Evolutionary conservation across 352 stramenopile genomes (phyloP).

Genomic region (Aphanomyces stellatus): DNA sequence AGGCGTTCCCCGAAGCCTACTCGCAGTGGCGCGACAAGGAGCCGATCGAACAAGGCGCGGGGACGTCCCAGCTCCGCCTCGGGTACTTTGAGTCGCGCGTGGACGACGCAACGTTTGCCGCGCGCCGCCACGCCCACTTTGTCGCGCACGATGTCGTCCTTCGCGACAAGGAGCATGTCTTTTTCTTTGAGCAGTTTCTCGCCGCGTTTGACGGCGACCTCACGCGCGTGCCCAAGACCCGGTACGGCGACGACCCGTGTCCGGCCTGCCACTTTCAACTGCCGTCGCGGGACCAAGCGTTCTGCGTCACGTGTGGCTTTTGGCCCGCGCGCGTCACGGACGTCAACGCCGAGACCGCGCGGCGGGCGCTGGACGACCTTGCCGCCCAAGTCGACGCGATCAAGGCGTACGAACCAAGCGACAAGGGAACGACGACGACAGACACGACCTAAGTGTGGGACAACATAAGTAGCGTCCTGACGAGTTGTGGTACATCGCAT

Average conservation of each 20-base stretch:
- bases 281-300: slow-evolving; percentile 38
- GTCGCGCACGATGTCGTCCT: slow-evolving; percentile 40
- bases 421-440: no score
- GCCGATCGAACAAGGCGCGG: slow-evolving; percentile 78
- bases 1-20: slow-evolving; percentile 75
- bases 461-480: no score
- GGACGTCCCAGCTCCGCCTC: slow-evolving; percentile 55
- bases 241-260: slow-evolving; percentile 25
- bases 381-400: background rate
- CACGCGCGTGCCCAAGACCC: slow-evolving; percentile 28
- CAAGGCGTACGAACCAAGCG: no score
- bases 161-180: slow-evolving; percentile 57
- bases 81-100: slow-evolving; percentile 51
- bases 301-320: slow-evolving; percentile 43
- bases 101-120: slow-evolving; percentile 31
- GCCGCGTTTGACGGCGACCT: slow-evolving; percentile 40
- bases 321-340: slow-evolving; percentile 49
- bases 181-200: slow-evolving; percentile 58
- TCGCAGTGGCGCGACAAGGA: slow-evolving; percentile 83
- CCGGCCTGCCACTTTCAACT: slow-evolving; percentile 39
- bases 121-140: slow-evolving; percentile 28
- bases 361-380: slow-evolving; percentile 35
- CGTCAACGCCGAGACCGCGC: slow-evolving; percentile 48
- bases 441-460: no score
- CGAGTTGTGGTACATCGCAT: no score